phyloP scores from a whole-genome alignment of 352 stramenopile genomes.

The Blastocystis sp. region DNA sequence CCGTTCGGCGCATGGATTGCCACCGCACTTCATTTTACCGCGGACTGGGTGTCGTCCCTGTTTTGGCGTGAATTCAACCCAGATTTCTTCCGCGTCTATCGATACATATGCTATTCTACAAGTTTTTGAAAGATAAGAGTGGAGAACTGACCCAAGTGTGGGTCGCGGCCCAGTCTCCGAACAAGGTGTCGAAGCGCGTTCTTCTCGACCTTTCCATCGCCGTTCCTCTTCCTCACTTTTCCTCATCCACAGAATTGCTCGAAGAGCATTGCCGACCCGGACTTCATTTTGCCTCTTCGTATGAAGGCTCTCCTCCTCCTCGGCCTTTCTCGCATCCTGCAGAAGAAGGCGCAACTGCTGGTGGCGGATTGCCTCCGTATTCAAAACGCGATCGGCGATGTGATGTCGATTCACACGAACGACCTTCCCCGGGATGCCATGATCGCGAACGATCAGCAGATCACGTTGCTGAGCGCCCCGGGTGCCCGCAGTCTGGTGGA shows the following conservation, averaged over 20 bases:
- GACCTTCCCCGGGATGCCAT: neutral
- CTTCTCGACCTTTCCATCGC: neutral
- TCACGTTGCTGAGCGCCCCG: neutral
- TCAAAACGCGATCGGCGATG: conserved; percentile 11
- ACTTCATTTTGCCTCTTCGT: conserved; percentile 2
- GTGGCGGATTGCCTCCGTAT: conserved; percentile 13
- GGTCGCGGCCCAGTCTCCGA: conserved; percentile 8
- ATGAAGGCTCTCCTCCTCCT: conserved; percentile 33
- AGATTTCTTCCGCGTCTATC: neutral
- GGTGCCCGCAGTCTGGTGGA: neutral
- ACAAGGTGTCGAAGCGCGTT: conserved; percentile 31
- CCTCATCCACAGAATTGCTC: neutral
- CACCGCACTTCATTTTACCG: neutral
- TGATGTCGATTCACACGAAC: conserved; percentile 16
- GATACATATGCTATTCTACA: conserved; percentile 65
- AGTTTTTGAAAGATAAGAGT: conserved; percentile 43
- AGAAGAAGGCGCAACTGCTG: conserved; percentile 43
- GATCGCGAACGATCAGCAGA: conserved; percentile 15
- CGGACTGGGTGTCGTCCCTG: neutral
- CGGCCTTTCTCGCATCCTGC: conserved; percentile 8
- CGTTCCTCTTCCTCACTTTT: neutral
- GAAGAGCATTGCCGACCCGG: neutral
- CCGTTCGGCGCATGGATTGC: neutral
- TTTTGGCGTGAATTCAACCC: neutral
- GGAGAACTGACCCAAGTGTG: conserved; percentile 31